phyloP scores from a whole-genome alignment of 495 filamentous ascomycete genomes.

The Haplographium delicatum region DNA sequence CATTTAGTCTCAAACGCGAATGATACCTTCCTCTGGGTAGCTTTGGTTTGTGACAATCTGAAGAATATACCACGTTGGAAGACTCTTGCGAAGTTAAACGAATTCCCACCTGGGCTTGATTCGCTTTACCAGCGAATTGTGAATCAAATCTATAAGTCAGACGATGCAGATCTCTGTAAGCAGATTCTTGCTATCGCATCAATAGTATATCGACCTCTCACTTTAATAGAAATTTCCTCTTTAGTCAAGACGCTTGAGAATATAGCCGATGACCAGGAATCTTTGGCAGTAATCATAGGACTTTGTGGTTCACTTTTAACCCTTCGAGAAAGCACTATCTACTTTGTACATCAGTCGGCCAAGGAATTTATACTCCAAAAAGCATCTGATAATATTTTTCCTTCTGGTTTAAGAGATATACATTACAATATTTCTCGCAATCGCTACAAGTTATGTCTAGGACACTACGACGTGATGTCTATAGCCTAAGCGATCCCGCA shows the following conservation, averaged over 20 bases:
- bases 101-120: conserved; percentile 29
- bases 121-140: conserved; percentile 30
- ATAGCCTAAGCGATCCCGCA: neutral
- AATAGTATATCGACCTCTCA: conserved; percentile 16
- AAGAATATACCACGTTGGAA: conserved; percentile 1
- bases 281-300: neutral
- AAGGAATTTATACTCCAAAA: neutral
- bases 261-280: neutral
- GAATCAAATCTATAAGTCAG: conserved; percentile 21
- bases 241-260: neutral
- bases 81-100: conserved; percentile 8
- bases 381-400: neutral
- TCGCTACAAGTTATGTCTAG: neutral
- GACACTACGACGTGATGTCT: neutral
- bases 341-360: neutral
- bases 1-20: conserved; percentile 12
- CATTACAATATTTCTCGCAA: neutral
- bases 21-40: conserved; percentile 19
- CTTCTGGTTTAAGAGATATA: neutral
- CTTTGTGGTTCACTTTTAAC: neutral
- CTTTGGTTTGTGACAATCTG: conserved; percentile 26
- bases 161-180: conserved; percentile 25
- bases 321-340: neutral
- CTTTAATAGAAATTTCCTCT: conserved; percentile 3
- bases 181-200: conserved; percentile 17